A percentile compares a stretch with the other conserved stretches of the same genome.
phyloP scores from a whole-genome alignment of 2,329 filamentous ascomycete genomes.

The Fusarium coffeatum region DNA sequence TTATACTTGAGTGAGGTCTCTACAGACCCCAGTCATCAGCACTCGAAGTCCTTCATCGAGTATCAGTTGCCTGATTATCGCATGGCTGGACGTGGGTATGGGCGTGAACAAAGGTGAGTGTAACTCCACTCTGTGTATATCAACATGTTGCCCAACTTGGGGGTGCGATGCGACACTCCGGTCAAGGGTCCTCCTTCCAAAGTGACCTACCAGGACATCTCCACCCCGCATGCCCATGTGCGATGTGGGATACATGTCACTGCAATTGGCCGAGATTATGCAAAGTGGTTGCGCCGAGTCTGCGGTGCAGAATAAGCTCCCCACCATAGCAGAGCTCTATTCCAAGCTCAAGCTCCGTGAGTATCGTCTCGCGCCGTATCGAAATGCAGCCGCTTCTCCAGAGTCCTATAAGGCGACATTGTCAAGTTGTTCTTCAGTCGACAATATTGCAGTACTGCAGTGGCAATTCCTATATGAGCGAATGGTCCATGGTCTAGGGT shows the following conservation, averaged over 20 bases:
- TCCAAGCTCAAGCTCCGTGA: slow-evolving; percentile 23
- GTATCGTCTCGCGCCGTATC: slow-evolving; percentile 29
- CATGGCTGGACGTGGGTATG: slow-evolving; percentile 34
- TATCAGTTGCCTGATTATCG: slow-evolving; percentile 43
- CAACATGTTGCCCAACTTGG: slow-evolving; percentile 21
- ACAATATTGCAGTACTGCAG: slow-evolving; percentile 27
- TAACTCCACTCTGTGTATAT: slow-evolving; percentile 35
- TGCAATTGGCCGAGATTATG: slow-evolving; percentile 33
- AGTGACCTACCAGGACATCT: not conserved
- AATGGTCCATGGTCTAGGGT: slow-evolving; percentile 8
- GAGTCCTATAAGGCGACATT: not conserved
- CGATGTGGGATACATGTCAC: slow-evolving; percentile 12
- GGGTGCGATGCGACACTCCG: slow-evolving; percentile 22
- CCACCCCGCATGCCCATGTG: slow-evolving; percentile 41
- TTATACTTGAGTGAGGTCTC: slow-evolving; percentile 39
- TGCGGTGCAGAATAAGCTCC: slow-evolving; percentile 30
- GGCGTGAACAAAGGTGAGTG: slow-evolving; percentile 26
- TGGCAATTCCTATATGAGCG: slow-evolving; percentile 9
- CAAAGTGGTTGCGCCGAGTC: slow-evolving; percentile 27
- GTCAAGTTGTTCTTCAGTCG: not conserved
- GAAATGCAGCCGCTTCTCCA: slow-evolving; percentile 18
- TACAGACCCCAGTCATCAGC: slow-evolving; percentile 24
- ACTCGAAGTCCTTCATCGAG: slow-evolving; percentile 6
- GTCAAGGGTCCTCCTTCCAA: slow-evolving; percentile 14
- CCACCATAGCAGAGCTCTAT: slow-evolving; percentile 19